Base-by-base conservation (phyloP, 768 basidiomycete genomes). In the Collybia sp. region DNA sequence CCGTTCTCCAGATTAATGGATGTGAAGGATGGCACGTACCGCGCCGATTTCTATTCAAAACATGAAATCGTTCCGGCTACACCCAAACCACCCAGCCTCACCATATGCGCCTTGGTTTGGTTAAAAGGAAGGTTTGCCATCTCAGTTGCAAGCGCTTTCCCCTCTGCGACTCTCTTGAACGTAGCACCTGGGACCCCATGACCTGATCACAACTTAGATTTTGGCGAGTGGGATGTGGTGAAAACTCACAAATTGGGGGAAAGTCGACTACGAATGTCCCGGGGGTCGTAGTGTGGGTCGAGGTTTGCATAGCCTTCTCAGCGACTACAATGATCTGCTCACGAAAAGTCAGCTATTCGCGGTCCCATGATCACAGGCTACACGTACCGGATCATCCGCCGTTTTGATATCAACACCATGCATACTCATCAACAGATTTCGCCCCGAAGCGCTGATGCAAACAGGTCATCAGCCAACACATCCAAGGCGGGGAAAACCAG, bases 171-270 rank as follows among this genome's bases (percentile, higher is more conserved):
- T 32, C 57, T 62, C 49, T 75, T 62, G 53, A 74, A 77, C 17
- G 63, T 66, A 6, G 70, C 66, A 0, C 76, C 76, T 18, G 75
- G 74, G 5, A 75, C 31, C 73, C 75, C 46, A 20, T 64, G 51
- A 25, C 52, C 53, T 3, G 8, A 3, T 25, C 4, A 25, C 25
- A 4, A 25, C 25, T 25, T 20, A 40, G 3, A 25, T 25, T 13
- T 33, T 45, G 16, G 19, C 3, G 13, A 25, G 40, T 1, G 2
- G 2, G 30, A 33, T 13, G 2, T 25, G 10, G 31, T 18, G 12
- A 3, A 10, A 5, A 46, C 54, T 43, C 50, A 55, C 58, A 40
- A 8, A 51, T 44, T 5, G 59, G 62, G 43, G 61, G 53, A n/a
- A 46, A 59, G 45, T 58, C 57, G 1, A 66, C 62, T 3, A 67